These are phyloP conservation scores for Agaricus subrufescens DNA, from an alignment of 768 basidiomycete species.

Conservation along the genomic window DNA sequence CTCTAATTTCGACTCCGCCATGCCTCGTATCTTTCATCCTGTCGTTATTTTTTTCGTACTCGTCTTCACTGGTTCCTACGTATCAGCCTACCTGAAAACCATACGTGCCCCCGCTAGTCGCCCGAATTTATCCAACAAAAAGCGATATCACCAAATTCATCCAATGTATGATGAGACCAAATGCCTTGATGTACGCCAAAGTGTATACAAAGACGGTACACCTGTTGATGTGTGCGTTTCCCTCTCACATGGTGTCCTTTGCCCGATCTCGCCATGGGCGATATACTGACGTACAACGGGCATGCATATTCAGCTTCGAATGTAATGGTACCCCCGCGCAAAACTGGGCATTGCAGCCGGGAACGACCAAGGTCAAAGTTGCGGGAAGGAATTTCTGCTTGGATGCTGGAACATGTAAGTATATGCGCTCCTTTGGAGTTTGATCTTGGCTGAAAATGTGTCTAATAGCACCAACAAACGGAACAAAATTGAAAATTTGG, in stretches of 20 bases:
- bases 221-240: constrained; percentile 25
- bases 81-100: too few species aligned
- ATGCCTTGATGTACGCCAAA: constrained; percentile 26
- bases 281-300: background rate
- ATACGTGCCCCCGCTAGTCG: too few species aligned
- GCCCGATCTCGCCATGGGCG: background rate
- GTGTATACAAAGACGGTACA: constrained; percentile 21
- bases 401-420: constrained; percentile 23
- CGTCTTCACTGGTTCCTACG: too few species aligned
- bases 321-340: constrained; percentile 25
- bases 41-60: too few species aligned
- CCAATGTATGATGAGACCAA: constrained; percentile 20
- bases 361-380: constrained; percentile 19
- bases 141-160: constrained; percentile 17
- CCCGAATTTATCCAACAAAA: background rate
- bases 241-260: background rate
- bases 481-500: constrained; percentile 21
- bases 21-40: too few species aligned
- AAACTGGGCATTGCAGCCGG: constrained; percentile 20
- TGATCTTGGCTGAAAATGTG: background rate
- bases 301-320: constrained; percentile 17
- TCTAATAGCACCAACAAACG: constrained; percentile 17
- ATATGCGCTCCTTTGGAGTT: background rate
- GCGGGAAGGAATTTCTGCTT: constrained; percentile 21
- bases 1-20: too few species aligned